Conservation (phyloP, 192 early-diverging fungal species). For the Cladochytrium replicatum region DNA sequence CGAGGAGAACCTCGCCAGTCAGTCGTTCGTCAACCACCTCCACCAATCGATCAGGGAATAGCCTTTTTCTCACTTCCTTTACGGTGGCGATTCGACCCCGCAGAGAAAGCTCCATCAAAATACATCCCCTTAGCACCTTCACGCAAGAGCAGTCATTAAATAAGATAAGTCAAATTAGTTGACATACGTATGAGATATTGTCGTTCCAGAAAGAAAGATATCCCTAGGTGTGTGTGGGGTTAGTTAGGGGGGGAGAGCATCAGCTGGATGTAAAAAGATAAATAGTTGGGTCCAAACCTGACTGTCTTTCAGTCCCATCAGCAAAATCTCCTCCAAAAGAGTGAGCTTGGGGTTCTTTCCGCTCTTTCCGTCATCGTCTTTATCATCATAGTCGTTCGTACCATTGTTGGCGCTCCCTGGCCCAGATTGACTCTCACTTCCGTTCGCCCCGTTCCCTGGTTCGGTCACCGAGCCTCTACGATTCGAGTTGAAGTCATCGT, state of each 20-base stretch:
- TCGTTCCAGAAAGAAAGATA: slow-evolving; percentile 99
- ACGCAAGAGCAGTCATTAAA: not conserved
- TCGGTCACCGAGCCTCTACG: no score
- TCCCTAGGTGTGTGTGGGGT: no score
- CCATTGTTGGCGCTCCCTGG: no score
- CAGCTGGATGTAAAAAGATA: no score
- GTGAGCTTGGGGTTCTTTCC: slow-evolving; percentile 69
- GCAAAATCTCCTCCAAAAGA: slow-evolving; percentile 90
- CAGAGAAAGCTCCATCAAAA: slow-evolving; percentile 93
- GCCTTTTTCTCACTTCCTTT: slow-evolving; percentile 69
- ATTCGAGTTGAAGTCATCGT: slow-evolving; percentile 9
- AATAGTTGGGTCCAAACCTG: no score
- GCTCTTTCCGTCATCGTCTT: slow-evolving; percentile 20
- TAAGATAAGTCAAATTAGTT: not conserved
- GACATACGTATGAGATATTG: slow-evolving; percentile 82
- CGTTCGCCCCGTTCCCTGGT: no score
- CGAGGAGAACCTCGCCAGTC: slow-evolving; percentile 91
- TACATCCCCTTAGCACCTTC: slow-evolving; percentile 83
- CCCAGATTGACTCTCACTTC: no score
- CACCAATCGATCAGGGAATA: slow-evolving; percentile 71
- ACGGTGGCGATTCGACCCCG: slow-evolving; percentile 78
- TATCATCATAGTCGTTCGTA: slow-evolving; percentile 22
- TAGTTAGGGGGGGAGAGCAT: no score
- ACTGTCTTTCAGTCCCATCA: slow-evolving; percentile 88
- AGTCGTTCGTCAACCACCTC: slow-evolving; percentile 75